Evolutionary conservation across 2,329 filamentous ascomycete species (phyloP), one percentile per base, ranked within the genome.

Genomic region (Cladophialophora psammophila): DNA sequence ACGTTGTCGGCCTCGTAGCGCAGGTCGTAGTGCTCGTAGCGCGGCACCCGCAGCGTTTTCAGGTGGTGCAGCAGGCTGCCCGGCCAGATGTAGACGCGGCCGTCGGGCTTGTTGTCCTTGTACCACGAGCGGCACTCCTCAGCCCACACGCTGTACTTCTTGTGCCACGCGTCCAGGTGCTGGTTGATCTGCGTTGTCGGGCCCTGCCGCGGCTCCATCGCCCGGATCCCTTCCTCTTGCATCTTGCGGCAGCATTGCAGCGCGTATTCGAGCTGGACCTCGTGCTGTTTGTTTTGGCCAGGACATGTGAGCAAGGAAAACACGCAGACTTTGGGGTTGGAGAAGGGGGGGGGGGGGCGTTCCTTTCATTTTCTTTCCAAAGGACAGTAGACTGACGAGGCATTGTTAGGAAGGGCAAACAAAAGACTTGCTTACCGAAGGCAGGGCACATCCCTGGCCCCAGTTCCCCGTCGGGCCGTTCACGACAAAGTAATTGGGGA

Each of bases 401-500:
- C n/a, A 20, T 18, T 20, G 15, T 35, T 2, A 20, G 13, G 53
- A 5, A 15, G 7, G 50, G 13, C 10, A 32, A n/a, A 35, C 1
- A 36, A 42, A 32, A 13, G 54, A 9, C 38, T 31, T 18, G 58
- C 63, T 65, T 42, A 68, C 63, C 42, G 60, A 69, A 55, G 71
- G 68, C 12, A 75, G 50, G 1, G 76, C 55, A 36, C 73, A 73
- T 3, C 76, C 77, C 61, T 78, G 74, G 0, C 72, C 72, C 42
- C 71, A 72, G 13, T 72, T 73, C 9, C 66, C 70, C 26, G 71
- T 75, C 6, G 76, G 77, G 0, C 76, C 77, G 6, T 74, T 71
- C 57, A 78, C 73, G n/a, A 74, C 74, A 31, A 79, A 75, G 55
- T 76, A 78, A 35, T 57, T 79, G 32, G 83, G 83, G 69, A 84